Evolutionary conservation across 768 basidiomycete species (phyloP).

Genomic region (Scleroderma bovista): DNA sequence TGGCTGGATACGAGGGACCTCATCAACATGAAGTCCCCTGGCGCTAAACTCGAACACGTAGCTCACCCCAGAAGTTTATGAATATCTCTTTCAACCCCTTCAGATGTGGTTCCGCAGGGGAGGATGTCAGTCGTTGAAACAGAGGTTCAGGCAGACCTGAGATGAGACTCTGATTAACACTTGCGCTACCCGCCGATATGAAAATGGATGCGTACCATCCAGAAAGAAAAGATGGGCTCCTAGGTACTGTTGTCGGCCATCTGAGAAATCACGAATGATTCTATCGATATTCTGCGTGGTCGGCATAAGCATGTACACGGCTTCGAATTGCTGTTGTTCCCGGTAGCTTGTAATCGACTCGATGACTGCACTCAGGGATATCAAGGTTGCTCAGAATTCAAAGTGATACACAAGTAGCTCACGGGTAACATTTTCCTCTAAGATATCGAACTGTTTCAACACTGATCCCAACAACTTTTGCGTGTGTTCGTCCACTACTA

Average conservation of each 20-base stretch:
- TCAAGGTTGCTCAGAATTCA: constrained; percentile 6
- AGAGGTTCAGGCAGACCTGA: constrained; percentile 74
- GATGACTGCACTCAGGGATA: constrained; percentile 54
- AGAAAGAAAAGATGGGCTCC: constrained; percentile 90
- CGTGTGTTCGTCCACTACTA: constrained; percentile 92
- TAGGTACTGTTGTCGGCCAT: constrained; percentile 64
- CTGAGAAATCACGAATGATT: constrained; percentile 78
- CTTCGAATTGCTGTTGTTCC: constrained; percentile 84
- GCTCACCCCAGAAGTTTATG: constrained; percentile 88
- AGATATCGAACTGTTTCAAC: constrained; percentile 88
- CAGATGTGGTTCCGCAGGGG: constrained; percentile 74
- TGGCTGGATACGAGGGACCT: constrained; percentile 41
- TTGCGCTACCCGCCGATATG: neutral
- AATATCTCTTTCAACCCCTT: constrained; percentile 79
- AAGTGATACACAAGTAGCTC: constrained; percentile 29
- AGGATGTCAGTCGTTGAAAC: constrained; percentile 68
- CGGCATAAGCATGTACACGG: constrained; percentile 91
- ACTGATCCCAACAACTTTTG: constrained; percentile 79
- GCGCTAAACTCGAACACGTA: neutral
- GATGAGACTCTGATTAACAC: constrained; percentile 3
- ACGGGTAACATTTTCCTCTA: constrained; percentile 97
- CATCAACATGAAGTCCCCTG: constrained; percentile 7
- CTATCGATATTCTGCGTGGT: constrained; percentile 92
- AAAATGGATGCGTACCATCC: constrained; percentile 49
- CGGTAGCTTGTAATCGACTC: constrained; percentile 84